Evolutionary conservation across 1,284 basidiomycete species (phyloP), one percentile per base, ranked within the genome.

Genomic region (Ustilago lituana): DNA sequence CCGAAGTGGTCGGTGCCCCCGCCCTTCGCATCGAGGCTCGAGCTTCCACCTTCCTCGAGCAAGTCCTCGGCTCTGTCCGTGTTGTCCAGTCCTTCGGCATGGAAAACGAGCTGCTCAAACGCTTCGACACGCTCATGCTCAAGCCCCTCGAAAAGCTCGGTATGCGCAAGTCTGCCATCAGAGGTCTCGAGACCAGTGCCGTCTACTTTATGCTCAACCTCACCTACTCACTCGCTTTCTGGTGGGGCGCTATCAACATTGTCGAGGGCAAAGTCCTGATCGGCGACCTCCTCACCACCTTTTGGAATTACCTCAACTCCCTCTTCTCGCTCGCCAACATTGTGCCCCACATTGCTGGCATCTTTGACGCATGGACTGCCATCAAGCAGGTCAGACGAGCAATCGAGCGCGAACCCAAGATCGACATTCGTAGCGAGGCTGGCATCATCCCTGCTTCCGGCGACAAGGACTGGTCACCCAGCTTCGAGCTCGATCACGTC

Each of bases 1-100:
- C 79, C 22, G 82, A 83, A 6, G 44, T 62, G 9, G 80, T 81
- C 3, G 71, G 78, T 3, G 66, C 70, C 0, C 68, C 75, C 0
- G 77, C 80, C 3, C 60, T 82, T 3, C 71, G 74, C 26, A 60
- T 84, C 10, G 83, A 84, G 37, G 83, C 81, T 2, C 79, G 73
- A n/a, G 76, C 82, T 10, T 78, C 81, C 5, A 81, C 81, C 19
- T 83, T 82, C 39, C 77, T 84, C 53, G 84, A 85, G 48, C 83
- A 84, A 53, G 77, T 84, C 20, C 73, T 85, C 14, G 75, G 78
- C 22, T 82, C 81, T 4, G 80, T 84, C 46, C 77, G 84, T 10
- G 79, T 84, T 48, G 82, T 84, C 19, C 84, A 85, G 57, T 80
- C 82, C 5, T 84, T 84, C 58, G 79, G 81, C 37, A 80, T 83